phyloP scores from a whole-genome alignment of 306 rosid genomes.

The Medicago ruthenica region DNA sequence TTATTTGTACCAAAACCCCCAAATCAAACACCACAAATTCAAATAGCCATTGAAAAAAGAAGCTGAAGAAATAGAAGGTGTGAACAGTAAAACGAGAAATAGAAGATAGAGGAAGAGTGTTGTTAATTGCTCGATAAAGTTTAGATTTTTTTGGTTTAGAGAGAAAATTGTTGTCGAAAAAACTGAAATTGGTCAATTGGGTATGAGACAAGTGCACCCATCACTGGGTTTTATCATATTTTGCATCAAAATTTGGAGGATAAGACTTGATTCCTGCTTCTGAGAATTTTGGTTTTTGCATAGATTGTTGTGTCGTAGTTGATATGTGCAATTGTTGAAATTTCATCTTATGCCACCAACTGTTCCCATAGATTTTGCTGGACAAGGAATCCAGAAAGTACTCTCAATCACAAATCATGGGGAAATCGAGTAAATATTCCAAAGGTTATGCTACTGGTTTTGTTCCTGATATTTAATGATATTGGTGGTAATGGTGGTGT shows the following conservation, averaged over 20 bases:
- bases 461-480: too few relatives aligned
- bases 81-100: too few relatives aligned
- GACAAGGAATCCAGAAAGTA: slow-evolving; percentile 73
- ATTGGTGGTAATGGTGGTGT: too few relatives aligned
- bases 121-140: background rate
- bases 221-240: slow-evolving; percentile 45
- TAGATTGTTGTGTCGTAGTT: slow-evolving; percentile 47
- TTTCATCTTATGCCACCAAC: slow-evolving; percentile 88
- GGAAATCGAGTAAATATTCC: slow-evolving; percentile 87
- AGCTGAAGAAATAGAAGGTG: too few relatives aligned
- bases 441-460: slow-evolving; percentile 83
- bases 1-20: too few relatives aligned
- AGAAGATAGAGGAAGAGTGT: background rate
- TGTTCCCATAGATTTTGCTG: slow-evolving; percentile 85
- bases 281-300: slow-evolving; percentile 36
- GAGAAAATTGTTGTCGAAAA: background rate
- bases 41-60: too few relatives aligned
- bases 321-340: slow-evolving; percentile 75
- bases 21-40: too few relatives aligned
- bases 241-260: slow-evolving; percentile 48
- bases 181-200: slow-evolving; percentile 37
- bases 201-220: slow-evolving; percentile 45
- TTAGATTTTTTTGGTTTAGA: slow-evolving; percentile 34
- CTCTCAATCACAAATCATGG: slow-evolving; percentile 72
- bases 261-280: slow-evolving; percentile 40